These are phyloP conservation scores for Eucalyptus albens DNA, from an alignment of 345 rosid genomes.

Conservation along the genomic window DNA sequence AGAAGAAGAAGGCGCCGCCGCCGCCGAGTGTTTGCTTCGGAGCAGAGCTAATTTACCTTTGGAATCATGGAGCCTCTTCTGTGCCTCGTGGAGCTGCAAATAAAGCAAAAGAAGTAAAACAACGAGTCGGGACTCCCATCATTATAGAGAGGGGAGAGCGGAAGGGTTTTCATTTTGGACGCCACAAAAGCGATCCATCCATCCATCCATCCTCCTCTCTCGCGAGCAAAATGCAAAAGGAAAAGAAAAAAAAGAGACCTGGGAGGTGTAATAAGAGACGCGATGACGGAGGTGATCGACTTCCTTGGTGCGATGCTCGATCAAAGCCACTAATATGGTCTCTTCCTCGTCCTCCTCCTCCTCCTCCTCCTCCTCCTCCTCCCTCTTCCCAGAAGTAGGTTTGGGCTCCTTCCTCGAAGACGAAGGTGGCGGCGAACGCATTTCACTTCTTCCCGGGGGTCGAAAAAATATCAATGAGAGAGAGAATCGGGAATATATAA, in stretches of 20 bases:
- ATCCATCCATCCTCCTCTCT: neutral
- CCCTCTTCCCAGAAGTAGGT: neutral
- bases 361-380: neutral
- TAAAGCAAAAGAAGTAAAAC: neutral
- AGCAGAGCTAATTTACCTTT: conserved; percentile 45
- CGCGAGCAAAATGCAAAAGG: neutral
- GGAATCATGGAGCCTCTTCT: conserved; percentile 45
- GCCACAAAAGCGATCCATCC: neutral
- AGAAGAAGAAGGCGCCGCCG: neutral
- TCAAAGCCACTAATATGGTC: conserved; percentile 57
- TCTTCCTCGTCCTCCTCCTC: conserved; percentile 40
- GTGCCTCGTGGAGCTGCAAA: conserved; percentile 55
- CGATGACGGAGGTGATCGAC: conserved; percentile 52
- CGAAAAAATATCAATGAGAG: rapidly evolving
- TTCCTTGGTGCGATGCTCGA: conserved; percentile 62
- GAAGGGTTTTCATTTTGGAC: too few relatives aligned
- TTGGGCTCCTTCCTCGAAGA: neutral
- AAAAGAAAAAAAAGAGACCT: conserved; percentile 19
- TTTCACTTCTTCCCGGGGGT: neutral
- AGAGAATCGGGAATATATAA: neutral
- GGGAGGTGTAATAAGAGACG: conserved; percentile 54
- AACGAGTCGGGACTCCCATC: neutral
- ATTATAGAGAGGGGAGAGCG: too few relatives aligned
- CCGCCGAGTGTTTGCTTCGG: conserved; percentile 16
- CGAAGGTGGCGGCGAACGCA: neutral